phyloP scores from a whole-genome alignment of 2,329 filamentous ascomycete genomes.

The Botrytis deweyae region DNA sequence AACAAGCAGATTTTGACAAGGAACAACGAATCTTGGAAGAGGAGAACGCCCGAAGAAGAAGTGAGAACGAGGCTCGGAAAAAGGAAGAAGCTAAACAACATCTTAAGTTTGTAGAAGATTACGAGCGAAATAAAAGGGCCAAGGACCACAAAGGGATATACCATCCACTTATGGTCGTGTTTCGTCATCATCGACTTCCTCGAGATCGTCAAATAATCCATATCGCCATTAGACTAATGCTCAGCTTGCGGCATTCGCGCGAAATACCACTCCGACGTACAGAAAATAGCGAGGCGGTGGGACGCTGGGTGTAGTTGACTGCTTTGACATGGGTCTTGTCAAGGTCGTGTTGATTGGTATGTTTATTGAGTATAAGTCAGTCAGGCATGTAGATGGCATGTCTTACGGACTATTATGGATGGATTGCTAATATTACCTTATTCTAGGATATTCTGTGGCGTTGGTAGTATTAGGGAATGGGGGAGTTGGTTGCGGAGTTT shows the following conservation, averaged over 20 bases:
- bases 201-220: not conserved
- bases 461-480: not conserved
- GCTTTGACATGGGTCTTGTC: not conserved
- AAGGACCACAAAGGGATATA: not conserved
- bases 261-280: not conserved
- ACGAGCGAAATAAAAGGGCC: no score
- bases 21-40: not conserved
- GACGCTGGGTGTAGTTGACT: not conserved
- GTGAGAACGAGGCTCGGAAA: not conserved
- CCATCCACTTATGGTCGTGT: not conserved
- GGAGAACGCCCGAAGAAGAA: fast-evolving
- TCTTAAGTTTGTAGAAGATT: not conserved
- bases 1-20: not conserved
- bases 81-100: fast-evolving
- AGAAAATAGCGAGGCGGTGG: not conserved
- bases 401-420: not conserved
- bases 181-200: not conserved
- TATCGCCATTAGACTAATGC: not conserved
- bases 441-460: not conserved
- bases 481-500: not conserved
- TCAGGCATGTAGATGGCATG: not conserved
- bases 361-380: not conserved
- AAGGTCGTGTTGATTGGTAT: not conserved
- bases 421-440: not conserved
- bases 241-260: not conserved